Evolutionary conservation across 2,329 filamentous ascomycete species (phyloP), one percentile per base, ranked within the genome.

Genomic region (Fusarium chaquense): DNA sequence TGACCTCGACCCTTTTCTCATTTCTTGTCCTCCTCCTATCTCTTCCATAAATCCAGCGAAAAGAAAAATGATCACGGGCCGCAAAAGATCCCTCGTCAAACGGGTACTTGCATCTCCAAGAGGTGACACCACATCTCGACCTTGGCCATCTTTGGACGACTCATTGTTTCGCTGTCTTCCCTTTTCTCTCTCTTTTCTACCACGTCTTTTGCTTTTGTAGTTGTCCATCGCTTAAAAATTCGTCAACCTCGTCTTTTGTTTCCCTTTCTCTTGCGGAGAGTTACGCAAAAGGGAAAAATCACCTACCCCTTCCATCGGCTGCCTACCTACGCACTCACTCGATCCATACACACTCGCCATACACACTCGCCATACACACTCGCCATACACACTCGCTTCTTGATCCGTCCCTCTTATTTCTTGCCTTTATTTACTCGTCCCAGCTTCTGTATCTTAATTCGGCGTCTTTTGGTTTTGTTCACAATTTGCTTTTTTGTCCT

Each of bases 21-120:
- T 50, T 40, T 40, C 36, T 6, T 15, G 10, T n/a, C 35, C 5
- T 38, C 36, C 16, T 20, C 5, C 36, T 7, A 22, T 18, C 24
- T 52, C 32, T 20, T 36, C n/a, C 22, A 9, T 12, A 24, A 4
- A 24, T 16, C 20, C 16, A 6, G 20, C 8, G 18, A 6, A 3
- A 20, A 28, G 10, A 22, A 33, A 36, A 10, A 22, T 15, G 50
- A 36, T 22, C 43, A 52, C 58, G 15, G 20, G 38, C 43, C 18
- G 58, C 57, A 52, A 63, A 58, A 60, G 49, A 35, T 46, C 28
- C 40, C 43, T 65, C n/a, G 50, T 51, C 61, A 38, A 50, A 38
- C 67, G 67, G 67, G 36, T 70, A 44, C 45, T 45, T 70, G 67
- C 67, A 70, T 50, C 58, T 51, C 36, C 20, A 49, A 30, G 43